Conservation (phyloP, 768 basidiomycete species). For the Rhodotorula babjevae region DNA sequence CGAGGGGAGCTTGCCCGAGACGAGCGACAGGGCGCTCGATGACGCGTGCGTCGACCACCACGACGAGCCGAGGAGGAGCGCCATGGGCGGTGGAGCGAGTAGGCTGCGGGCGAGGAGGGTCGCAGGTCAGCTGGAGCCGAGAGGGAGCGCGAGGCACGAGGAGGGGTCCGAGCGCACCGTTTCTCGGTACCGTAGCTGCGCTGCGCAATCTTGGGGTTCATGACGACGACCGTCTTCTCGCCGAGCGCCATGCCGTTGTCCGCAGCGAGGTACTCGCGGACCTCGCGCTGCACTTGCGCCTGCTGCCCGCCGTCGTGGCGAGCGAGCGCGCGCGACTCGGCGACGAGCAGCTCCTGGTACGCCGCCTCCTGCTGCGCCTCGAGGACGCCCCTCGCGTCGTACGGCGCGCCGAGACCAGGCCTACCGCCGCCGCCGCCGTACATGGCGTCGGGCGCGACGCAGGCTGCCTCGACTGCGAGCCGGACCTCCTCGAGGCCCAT, state of each 20-base stretch:
- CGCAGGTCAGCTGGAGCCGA: not conserved
- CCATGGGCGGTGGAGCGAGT: slow-evolving; percentile 34
- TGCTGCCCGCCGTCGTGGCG: not conserved
- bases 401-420: not conserved
- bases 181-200: slow-evolving; percentile 97
- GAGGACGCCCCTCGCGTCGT: not conserved
- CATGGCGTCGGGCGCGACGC: not conserved
- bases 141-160: not conserved
- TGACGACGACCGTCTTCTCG: slow-evolving; percentile 88
- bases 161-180: slow-evolving; percentile 53
- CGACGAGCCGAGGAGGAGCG: slow-evolving; percentile 36
- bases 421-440: not conserved
- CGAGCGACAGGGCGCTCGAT: not conserved
- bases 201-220: slow-evolving; percentile 97
- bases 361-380: not conserved
- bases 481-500: slow-evolving; percentile 11
- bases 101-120: slow-evolving; percentile 15
- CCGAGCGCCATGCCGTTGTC: slow-evolving; percentile 82
- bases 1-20: slow-evolving; percentile 66
- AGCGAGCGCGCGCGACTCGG: not conserved
- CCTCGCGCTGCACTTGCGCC: not conserved
- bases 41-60: slow-evolving; percentile 30
- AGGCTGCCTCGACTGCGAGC: not conserved
- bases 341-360: not conserved
- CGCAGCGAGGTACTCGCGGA: slow-evolving; percentile 64